Base-by-base conservation (phyloP, 1,284 basidiomycete genomes). In the Phlebopus sp. region DNA sequence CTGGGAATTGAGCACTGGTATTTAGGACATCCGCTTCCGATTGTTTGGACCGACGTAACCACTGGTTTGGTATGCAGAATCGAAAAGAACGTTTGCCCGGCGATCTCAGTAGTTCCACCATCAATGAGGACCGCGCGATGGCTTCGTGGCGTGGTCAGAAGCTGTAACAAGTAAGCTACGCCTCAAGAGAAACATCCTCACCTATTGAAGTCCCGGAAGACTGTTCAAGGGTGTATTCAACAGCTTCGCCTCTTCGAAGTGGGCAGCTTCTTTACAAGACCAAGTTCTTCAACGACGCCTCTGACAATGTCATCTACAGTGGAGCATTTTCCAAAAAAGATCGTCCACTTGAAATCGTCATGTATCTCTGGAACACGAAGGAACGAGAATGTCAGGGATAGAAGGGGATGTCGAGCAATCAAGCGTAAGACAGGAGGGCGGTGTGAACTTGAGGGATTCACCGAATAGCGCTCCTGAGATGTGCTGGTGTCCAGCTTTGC, bases 361-460 rank as follows among this genome's bases (percentile, higher is more conserved):
- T 85, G 79, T 49, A 92, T 80, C 62, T 90, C 86, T 1, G 87
- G 89, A 17, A 92, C 80, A 46, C 88, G 83, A 36, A 76, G 66
- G 62, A 91, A 90, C 0, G 74, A 66, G 32, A 87, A 59, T 2
- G 71, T 67, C 3, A 85, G 46, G 5, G 74, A 76, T 19, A 90
- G 74, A 13, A 73, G 67, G 2, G 81, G 77, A 62, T 90, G 79
- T 4, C 84, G 72, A 2, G 86, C 87, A 1, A 92, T 81, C 19
- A 92, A 71, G 5, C 88, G 83, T 30, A 92, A 64, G 9, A 75
- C 67, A 11, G 88, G 84, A 2, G 75, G 73, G 62, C 87, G 70
- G 62, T 87, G 84, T 0, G 79, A 78, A 1, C 86, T 86, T 49
- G 87, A 69, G 3, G 81, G 78, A 59, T 90, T 91, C 10, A 82